A percentile compares a stretch with the other conserved stretches of the same genome.
Evolutionary conservation across 257 asterid species (phyloP).

Genomic region (Paraleonurus japonicus): DNA sequence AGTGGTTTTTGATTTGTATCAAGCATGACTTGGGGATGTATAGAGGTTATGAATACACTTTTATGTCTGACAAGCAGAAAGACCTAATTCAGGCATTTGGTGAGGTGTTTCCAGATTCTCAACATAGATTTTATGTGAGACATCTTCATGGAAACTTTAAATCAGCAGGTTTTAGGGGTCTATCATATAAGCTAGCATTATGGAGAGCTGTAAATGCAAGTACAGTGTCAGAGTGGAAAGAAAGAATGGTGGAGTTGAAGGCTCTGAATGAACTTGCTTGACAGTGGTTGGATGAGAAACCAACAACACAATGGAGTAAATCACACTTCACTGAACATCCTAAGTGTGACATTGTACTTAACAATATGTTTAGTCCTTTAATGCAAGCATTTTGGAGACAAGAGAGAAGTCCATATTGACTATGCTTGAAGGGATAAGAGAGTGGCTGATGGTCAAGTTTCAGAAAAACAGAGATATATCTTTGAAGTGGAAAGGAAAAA

Average conservation of each 20-base stretch:
- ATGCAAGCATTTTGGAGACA: not conserved
- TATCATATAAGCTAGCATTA: not conserved
- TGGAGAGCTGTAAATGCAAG: not conserved
- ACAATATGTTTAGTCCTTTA: too few species aligned
- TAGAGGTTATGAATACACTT: not conserved
- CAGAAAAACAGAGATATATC: not conserved
- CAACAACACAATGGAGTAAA: too few species aligned
- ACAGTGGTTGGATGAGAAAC: not conserved
- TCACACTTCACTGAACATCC: not conserved
- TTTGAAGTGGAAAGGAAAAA: not conserved
- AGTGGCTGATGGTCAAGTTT: not conserved
- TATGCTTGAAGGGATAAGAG: not conserved
- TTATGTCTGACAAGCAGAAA: not conserved
- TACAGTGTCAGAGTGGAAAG: not conserved
- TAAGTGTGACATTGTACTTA: not conserved
- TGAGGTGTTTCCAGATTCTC: not conserved
- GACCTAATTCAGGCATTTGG: not conserved
- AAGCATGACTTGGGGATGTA: not conserved
- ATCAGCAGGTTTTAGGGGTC: not conserved
- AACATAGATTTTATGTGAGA: not conserved
- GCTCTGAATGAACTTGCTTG: too few species aligned
- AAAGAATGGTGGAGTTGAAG: too few species aligned
- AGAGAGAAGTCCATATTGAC: not conserved
- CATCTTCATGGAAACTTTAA: not conserved
- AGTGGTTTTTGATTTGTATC: not conserved